Evolutionary conservation across 2,329 filamentous ascomycete genomes (phyloP).

Genomic region (Metarhizium sp.): DNA sequence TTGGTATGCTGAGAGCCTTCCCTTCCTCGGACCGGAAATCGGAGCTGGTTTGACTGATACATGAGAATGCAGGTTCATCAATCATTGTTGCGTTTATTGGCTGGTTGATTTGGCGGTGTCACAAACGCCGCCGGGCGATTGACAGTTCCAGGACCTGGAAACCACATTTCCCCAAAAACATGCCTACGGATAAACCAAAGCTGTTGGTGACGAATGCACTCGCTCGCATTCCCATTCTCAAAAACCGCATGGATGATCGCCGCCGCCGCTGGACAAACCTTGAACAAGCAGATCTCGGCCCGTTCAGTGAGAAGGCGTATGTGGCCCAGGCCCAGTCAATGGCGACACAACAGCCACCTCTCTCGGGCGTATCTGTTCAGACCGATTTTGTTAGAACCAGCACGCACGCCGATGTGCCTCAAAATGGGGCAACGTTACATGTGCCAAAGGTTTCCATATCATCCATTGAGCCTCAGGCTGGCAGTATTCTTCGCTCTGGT

Average conservation of each 20-base stretch:
- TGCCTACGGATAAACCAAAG: slow-evolving; percentile 3
- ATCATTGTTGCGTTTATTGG: slow-evolving; percentile 33
- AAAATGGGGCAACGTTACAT: not conserved
- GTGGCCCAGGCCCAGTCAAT: slow-evolving; percentile 1
- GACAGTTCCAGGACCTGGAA: slow-evolving; percentile 24
- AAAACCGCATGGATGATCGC: slow-evolving; percentile 18
- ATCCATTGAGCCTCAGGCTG: slow-evolving; percentile 7
- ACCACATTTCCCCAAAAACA: slow-evolving; percentile 3
- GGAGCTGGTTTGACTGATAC: not conserved
- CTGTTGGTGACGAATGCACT: slow-evolving; percentile 10
- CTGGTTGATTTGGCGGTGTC: slow-evolving; percentile 35
- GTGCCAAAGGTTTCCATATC: slow-evolving; percentile 5
- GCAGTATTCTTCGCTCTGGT: slow-evolving; percentile 7
- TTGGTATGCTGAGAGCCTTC: slow-evolving; percentile 9
- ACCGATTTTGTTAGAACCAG: slow-evolving; percentile 7
- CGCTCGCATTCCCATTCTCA: slow-evolving; percentile 25
- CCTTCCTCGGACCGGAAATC: not conserved
- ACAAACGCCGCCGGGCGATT: slow-evolving; percentile 12
- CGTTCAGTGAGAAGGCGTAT: slow-evolving; percentile 7
- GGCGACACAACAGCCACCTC: not conserved
- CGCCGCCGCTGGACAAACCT: slow-evolving; percentile 24
- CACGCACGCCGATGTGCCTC: not conserved
- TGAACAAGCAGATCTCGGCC: slow-evolving; percentile 17
- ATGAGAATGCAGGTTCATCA: slow-evolving; percentile 26
- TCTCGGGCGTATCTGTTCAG: slow-evolving; percentile 6